Evolutionary conservation across 345 rosid species (phyloP).

Genomic region (Eucalyptus sp.): DNA sequence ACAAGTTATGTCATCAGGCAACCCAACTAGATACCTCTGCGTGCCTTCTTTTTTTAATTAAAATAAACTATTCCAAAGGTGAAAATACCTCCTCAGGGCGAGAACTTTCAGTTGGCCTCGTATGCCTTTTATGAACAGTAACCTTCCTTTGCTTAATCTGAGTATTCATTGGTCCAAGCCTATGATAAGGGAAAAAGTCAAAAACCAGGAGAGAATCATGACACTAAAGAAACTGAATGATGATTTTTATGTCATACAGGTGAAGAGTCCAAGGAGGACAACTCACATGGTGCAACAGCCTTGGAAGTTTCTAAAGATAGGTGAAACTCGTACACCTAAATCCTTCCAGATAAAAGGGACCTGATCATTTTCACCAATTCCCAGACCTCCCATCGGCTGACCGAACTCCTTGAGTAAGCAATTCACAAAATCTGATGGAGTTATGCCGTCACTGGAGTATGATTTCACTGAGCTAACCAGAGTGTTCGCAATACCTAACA

Average conservation of each 20-base stretch:
- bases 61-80: background rate
- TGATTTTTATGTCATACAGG: background rate
- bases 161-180: conserved; percentile 90
- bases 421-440: conserved; percentile 48
- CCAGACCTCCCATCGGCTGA: conserved; percentile 9
- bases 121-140: conserved; percentile 25
- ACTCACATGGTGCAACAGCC: conserved; percentile 86
- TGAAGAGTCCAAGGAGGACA: background rate
- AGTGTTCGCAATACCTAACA: conserved; percentile 56
- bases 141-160: conserved; percentile 61
- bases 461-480: conserved; percentile 66
- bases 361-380: conserved; percentile 20
- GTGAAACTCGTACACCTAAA: conserved; percentile 51
- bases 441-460: conserved; percentile 46
- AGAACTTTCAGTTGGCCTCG: conserved; percentile 40
- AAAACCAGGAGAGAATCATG: background rate
- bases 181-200: background rate
- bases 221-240: background rate
- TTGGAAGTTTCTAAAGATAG: conserved; percentile 25
- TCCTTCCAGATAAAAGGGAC: conserved; percentile 58
- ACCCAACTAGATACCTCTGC: background rate
- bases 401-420: conserved; percentile 42
- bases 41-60: background rate
- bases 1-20: background rate
- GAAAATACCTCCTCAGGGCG: conserved; percentile 68